Base-by-base conservation (phyloP, 2,329 filamentous ascomycete species). In the Pseudogymnoascus sp. region DNA sequence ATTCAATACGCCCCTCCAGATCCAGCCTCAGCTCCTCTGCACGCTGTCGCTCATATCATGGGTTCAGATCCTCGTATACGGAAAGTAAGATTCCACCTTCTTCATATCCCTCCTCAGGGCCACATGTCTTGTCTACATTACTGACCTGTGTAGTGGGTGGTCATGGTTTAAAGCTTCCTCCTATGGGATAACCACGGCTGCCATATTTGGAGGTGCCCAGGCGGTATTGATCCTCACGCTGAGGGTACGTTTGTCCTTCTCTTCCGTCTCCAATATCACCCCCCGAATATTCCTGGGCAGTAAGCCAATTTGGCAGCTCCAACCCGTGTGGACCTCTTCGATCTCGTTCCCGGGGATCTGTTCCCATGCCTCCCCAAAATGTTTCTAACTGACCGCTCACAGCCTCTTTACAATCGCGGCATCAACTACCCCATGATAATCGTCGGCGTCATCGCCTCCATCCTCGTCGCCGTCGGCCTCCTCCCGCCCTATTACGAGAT, bases 401-500 rank as follows among this genome's bases (percentile, higher is more conserved):
- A 84, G 79, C 82, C 81, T 1, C 76, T 84, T 0, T 86, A 87
- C 65, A 72, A 75, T 5, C 74, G 74, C 14, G 85, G 85, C 0
- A 76, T 83, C 16, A 75, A 78, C 35, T 82, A 79, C 70, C 83
- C 84, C 0, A 77, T 84, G 62, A 73, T 82, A 28, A 73, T 84
- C 2, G 77, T 88, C 50, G 86, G 85, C 5, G 78, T 86, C 24
- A 71, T 84, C 28, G 84, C 85, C 1, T 79, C 83, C 2, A 74
- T 87, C 8, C 76, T 88, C 6, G 77, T 88, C 6, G 79, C 79
- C 2, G 70, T 75, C 1, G 86, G 86, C 0, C 73, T 88, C 10
- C 68, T 89, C 4, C 82, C 84, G 1, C 84, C 84, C 0, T 88
- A 86, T 67, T 80, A 80, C 62, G 85, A 88, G 70, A 75, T 87